phyloP scores from a whole-genome alignment of 805 yeast species.

The Komagataella populi region DNA sequence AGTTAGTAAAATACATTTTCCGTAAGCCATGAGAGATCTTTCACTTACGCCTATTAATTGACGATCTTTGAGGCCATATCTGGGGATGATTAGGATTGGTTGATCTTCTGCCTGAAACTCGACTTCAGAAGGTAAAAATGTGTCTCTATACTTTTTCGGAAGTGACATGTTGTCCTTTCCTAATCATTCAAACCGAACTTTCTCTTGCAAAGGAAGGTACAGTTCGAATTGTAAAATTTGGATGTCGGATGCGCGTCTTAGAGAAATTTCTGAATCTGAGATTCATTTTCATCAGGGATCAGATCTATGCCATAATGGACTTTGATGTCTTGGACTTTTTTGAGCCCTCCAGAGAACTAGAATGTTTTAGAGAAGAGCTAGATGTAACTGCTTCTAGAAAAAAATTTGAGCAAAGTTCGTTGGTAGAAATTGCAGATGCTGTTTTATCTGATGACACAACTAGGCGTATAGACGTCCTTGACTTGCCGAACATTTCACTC shows the following conservation, averaged over 20 bases:
- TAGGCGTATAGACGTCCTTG: slow-evolving; percentile 35
- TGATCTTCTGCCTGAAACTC: slow-evolving; percentile 81
- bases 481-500: slow-evolving; percentile 37
- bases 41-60: slow-evolving; percentile 47
- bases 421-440: background rate
- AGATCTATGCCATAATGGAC: background rate
- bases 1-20: background rate
- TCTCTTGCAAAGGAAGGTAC: no score
- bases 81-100: slow-evolving; percentile 58
- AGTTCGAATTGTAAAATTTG: background rate
- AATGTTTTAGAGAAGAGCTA: background rate
- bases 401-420: background rate
- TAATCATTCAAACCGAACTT: background rate
- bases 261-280: background rate
- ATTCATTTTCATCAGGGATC: background rate
- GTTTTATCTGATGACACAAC: slow-evolving; percentile 13
- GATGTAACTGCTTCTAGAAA: background rate
- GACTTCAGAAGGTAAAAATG: slow-evolving; percentile 65
- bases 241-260: background rate
- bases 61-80: slow-evolving; percentile 54
- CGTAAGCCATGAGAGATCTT: background rate
- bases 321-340: background rate
- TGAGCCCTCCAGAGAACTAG: background rate
- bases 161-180: slow-evolving; percentile 36
- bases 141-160: slow-evolving; percentile 36